A percentile compares a stretch with the other conserved stretches of the same genome.
Evolutionary conservation across 106 monocot species (phyloP).

Genomic region (Allium fistulosum): DNA sequence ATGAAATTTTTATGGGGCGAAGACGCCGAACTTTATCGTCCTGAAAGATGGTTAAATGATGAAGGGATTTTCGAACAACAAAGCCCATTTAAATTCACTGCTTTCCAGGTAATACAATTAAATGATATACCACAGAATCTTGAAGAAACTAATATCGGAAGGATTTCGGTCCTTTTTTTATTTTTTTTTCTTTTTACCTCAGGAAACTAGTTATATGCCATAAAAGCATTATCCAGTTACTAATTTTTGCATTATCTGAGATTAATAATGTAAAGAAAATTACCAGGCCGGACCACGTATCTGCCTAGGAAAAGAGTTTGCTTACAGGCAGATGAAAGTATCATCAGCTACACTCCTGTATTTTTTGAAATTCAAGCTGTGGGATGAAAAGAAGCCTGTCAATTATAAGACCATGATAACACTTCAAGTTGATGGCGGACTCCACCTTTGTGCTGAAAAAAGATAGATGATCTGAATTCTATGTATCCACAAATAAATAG

Average conservation of each 20-base stretch:
- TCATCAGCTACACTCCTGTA: conserved; percentile 15
- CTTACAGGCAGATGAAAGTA: conserved; percentile 35
- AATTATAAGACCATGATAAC: conserved; percentile 16
- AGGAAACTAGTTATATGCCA: no score
- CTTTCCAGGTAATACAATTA: conserved; percentile 15
- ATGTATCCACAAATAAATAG: no score
- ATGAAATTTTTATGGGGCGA: conserved; percentile 31
- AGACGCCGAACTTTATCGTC: conserved; percentile 22
- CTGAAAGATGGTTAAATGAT: conserved; percentile 27
- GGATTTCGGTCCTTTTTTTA: no score
- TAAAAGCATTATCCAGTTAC: no score
- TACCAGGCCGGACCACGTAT: conserved; percentile 8
- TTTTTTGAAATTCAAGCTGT: conserved; percentile 1
- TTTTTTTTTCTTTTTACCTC: no score
- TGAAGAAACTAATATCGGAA: no score
- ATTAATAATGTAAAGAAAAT: not conserved
- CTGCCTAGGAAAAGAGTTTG: conserved; percentile 17
- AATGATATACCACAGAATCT: not conserved
- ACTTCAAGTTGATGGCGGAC: conserved; percentile 22
- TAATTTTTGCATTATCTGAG: no score
- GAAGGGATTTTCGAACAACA: conserved; percentile 10
- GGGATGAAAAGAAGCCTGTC: conserved; percentile 1
- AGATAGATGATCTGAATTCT: not conserved
- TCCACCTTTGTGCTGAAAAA: not conserved
- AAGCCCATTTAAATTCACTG: conserved; percentile 19